phyloP scores from a whole-genome alignment of 2,329 filamentous ascomycete species.

The Dothiorella sarmentorum region DNA sequence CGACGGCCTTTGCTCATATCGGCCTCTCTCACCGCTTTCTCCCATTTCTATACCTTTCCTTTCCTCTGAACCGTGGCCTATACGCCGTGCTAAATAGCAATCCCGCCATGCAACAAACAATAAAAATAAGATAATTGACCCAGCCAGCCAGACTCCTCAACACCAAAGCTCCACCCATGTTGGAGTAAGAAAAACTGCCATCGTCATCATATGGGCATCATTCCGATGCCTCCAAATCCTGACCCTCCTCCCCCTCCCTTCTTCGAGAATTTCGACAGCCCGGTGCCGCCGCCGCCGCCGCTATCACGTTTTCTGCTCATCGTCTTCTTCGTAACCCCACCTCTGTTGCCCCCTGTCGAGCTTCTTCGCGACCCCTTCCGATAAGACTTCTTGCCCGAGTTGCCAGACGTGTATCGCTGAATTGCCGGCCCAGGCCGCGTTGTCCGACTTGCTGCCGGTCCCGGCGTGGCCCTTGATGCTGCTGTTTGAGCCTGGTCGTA shows the following conservation, averaged over 20 bases:
- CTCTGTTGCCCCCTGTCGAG: slow-evolving; percentile 14
- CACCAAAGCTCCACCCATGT: background rate
- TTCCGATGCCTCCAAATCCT: slow-evolving; percentile 34
- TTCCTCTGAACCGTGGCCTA: too few relatives aligned
- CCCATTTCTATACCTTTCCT: too few relatives aligned
- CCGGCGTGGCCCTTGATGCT: background rate
- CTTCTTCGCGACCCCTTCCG: slow-evolving; percentile 15
- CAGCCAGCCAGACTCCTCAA: background rate
- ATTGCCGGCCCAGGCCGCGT: background rate
- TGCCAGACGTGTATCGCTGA: background rate
- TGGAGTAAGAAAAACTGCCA: background rate
- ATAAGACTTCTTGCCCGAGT: background rate
- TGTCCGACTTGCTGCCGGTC: background rate
- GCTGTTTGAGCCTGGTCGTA: slow-evolving; percentile 9
- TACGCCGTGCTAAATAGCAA: background rate
- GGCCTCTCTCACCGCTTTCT: too few relatives aligned
- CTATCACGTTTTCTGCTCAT: slow-evolving; percentile 8
- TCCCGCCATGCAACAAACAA: background rate
- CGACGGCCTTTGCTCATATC: too few relatives aligned
- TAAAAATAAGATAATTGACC: background rate
- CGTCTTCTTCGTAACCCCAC: slow-evolving; percentile 18
- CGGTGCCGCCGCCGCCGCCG: slow-evolving; percentile 6
- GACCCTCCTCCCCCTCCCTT: slow-evolving; percentile 20
- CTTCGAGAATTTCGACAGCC: slow-evolving; percentile 4
- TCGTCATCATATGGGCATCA: slow-evolving; percentile 37